Evolutionary conservation across 345 rosid species (phyloP).

Genomic region (Eucalyptus tenuipes): DNA sequence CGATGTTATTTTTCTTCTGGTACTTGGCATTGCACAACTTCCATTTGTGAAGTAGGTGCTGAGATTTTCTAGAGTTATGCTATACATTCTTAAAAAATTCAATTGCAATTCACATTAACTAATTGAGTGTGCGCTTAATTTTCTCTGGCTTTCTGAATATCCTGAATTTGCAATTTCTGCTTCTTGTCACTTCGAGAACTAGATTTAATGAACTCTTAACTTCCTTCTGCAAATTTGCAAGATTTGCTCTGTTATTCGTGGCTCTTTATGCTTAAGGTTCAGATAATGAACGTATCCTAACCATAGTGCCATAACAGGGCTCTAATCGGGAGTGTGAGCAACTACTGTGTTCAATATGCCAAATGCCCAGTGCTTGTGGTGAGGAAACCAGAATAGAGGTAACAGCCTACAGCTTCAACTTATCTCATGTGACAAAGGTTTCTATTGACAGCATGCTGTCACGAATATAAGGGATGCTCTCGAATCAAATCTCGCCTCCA

Average conservation of each 20-base stretch:
- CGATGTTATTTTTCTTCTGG: background rate
- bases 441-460: background rate
- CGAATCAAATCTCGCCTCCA: background rate
- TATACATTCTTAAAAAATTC: background rate
- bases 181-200: background rate
- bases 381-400: constrained; percentile 15
- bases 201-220: background rate
- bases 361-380: constrained; percentile 37
- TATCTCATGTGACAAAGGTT: background rate
- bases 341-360: constrained; percentile 25
- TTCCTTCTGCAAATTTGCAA: background rate
- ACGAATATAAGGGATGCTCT: background rate
- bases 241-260: background rate
- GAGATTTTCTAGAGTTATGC: background rate
- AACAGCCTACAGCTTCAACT: background rate
- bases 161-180: background rate
- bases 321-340: constrained; percentile 32
- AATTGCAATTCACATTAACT: background rate
- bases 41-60: background rate
- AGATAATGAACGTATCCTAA: background rate
- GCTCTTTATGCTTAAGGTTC: background rate
- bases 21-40: background rate
- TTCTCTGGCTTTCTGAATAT: background rate
- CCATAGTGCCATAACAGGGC: constrained; percentile 8
- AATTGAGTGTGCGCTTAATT: background rate